Percentiles rank a stretch among this genome's conserved stretches.
Evolutionary conservation across 768 basidiomycete genomes (phyloP).

Genomic region (Boletus rubescentipes): DNA sequence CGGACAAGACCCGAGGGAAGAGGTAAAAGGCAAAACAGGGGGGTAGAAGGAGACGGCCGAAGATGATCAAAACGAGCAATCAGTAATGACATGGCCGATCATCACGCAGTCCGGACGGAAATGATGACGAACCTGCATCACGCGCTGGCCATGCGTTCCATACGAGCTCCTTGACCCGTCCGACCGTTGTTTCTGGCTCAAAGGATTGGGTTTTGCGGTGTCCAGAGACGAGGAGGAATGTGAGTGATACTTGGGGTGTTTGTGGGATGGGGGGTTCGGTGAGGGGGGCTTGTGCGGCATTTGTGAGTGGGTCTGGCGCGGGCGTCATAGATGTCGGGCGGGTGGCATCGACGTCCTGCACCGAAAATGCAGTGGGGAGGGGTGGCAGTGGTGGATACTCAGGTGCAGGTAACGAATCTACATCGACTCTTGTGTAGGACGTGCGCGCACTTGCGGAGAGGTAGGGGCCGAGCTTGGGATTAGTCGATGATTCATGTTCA

Average conservation of each 20-base stretch:
- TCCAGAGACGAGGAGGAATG: conserved; percentile 73
- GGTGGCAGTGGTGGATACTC: conserved; percentile 27
- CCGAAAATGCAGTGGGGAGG: conserved; percentile 12
- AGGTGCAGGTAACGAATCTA: conserved; percentile 25
- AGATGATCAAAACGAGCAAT: background rate
- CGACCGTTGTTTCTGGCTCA: conserved; percentile 71
- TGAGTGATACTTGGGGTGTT: conserved; percentile 61
- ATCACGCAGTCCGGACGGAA: conserved; percentile 9
- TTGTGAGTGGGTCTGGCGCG: conserved; percentile 4
- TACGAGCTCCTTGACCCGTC: conserved; percentile 77
- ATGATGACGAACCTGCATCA: conserved; percentile 42
- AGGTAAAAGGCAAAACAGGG: no score
- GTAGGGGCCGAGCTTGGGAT: conserved; percentile 19
- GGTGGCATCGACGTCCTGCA: background rate
- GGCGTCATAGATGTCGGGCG: background rate
- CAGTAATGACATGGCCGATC: conserved; percentile 13
- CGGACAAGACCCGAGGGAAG: no score
- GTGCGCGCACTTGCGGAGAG: conserved; percentile 49
- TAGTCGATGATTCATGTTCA: conserved; percentile 10
- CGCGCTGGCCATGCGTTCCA: conserved; percentile 76
- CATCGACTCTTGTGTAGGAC: conserved; percentile 52
- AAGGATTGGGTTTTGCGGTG: conserved; percentile 69
- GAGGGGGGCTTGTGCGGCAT: conserved; percentile 1
- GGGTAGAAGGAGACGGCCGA: background rate
- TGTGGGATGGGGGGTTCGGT: conserved; percentile 44